Conservation (phyloP, 1,284 basidiomycete species). For the Papiliotrema laurentii region DNA sequence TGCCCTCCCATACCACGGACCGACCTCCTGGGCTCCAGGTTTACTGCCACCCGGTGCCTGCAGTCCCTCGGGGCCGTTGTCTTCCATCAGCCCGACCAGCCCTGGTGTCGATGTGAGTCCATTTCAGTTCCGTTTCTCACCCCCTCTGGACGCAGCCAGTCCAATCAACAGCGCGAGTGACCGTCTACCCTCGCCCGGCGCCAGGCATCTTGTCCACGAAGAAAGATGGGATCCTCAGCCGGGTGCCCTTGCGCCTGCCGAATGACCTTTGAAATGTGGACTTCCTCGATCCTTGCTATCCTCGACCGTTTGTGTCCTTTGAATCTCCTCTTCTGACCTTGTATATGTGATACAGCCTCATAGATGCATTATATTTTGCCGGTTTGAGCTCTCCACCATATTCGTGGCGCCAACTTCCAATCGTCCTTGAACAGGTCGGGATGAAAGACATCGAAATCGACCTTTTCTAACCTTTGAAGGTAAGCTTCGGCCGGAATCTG, state of each 20-base stretch:
- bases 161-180: not conserved
- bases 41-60: too few relatives aligned
- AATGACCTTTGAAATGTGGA: too few relatives aligned
- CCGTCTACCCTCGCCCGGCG: not conserved
- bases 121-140: too few relatives aligned
- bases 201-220: too few relatives aligned
- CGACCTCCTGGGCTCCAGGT: too few relatives aligned
- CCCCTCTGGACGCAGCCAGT: too few relatives aligned
- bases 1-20: not conserved
- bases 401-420: conserved; percentile 80
- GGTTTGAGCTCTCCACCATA: conserved; percentile 64
- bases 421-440: conserved; percentile 65
- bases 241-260: too few relatives aligned
- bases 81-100: not conserved
- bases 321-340: not conserved
- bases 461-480: conserved; percentile 67
- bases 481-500: conserved; percentile 72
- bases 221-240: too few relatives aligned
- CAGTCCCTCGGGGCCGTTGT: too few relatives aligned
- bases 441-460: conserved; percentile 79
- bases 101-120: too few relatives aligned
- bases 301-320: too few relatives aligned
- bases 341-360: not conserved
- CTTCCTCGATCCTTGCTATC: too few relatives aligned
- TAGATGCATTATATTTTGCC: conserved; percentile 38